Percentiles rank a stretch among this genome's conserved stretches.
Evolutionary conservation across 345 rosid species (phyloP).

Genomic region (Punica granatum): DNA sequence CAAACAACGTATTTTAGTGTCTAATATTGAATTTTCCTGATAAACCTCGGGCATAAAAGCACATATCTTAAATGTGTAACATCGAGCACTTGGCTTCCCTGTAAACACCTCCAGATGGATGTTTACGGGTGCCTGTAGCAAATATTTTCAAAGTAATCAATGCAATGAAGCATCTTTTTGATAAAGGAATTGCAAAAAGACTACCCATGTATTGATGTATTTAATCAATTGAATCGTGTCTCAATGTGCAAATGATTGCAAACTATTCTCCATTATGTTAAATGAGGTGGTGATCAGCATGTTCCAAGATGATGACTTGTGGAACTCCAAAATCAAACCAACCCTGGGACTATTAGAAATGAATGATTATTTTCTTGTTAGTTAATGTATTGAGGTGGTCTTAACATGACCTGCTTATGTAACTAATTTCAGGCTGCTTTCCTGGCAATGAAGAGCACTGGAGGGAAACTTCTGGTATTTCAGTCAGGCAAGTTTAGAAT

Average conservation of each 20-base stretch:
- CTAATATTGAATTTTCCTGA: not conserved
- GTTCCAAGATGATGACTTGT: not conserved
- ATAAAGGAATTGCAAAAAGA: not conserved
- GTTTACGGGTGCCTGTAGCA: no score
- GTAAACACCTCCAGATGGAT: no score
- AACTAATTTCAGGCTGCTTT: slow-evolving; percentile 62
- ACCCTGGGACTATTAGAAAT: not conserved
- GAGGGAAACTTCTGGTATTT: slow-evolving; percentile 92
- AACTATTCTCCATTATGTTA: not conserved
- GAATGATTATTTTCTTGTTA: not conserved
- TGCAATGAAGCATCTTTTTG: not conserved
- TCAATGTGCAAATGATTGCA: not conserved
- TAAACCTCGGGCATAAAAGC: not conserved
- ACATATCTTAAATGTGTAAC: no score
- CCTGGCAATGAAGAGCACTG: slow-evolving; percentile 90
- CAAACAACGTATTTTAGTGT: not conserved
- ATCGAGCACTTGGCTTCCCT: no score
- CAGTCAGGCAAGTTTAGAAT: slow-evolving; percentile 70
- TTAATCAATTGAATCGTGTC: not conserved
- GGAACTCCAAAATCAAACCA: not conserved
- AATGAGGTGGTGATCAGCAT: not conserved
- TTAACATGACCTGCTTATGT: not conserved
- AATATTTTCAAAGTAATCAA: not conserved
- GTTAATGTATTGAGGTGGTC: no score
- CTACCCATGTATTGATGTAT: not conserved